phyloP scores from a whole-genome alignment of 768 basidiomycete species.

The Naematelia aurantialba region DNA sequence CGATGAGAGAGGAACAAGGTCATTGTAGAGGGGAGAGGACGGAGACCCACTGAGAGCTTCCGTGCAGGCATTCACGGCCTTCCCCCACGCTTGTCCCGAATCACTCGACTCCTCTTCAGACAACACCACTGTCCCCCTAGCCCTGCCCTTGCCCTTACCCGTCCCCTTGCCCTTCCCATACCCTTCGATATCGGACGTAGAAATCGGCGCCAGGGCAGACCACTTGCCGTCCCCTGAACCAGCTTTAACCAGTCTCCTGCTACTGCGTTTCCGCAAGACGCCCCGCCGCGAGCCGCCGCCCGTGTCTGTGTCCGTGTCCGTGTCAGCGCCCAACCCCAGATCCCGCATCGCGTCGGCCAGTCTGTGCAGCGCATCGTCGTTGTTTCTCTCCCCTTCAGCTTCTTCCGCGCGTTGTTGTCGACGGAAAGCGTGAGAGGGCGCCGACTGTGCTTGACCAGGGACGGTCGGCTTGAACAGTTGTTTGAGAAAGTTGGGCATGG shows the following conservation, averaged over 20 bases:
- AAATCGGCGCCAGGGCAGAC: no score
- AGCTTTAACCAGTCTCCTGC: no score
- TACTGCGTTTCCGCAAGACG: no score
- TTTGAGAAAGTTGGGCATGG: slow-evolving; percentile 35
- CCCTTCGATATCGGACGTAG: not conserved
- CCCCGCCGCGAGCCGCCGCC: no score
- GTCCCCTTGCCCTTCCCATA: not conserved
- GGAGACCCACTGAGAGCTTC: slow-evolving; percentile 1
- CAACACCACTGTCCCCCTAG: not conserved
- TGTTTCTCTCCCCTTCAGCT: not conserved
- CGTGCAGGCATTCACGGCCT: not conserved
- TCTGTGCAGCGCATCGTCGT: not conserved
- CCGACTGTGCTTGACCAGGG: no score
- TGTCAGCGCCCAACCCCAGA: no score
- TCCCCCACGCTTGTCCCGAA: not conserved
- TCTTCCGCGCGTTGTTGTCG: not conserved
- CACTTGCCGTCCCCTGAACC: no score
- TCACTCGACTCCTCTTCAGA: not conserved
- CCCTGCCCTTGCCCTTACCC: not conserved
- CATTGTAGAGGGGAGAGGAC: no score
- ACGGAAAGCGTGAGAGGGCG: no score
- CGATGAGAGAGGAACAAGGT: no score
- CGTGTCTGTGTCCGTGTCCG: no score
- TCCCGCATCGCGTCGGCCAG: slow-evolving; percentile 1
- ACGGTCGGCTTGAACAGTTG: slow-evolving; percentile 9